Base-by-base conservation (phyloP, 768 basidiomycete genomes). In the Hericium erinaceus region DNA sequence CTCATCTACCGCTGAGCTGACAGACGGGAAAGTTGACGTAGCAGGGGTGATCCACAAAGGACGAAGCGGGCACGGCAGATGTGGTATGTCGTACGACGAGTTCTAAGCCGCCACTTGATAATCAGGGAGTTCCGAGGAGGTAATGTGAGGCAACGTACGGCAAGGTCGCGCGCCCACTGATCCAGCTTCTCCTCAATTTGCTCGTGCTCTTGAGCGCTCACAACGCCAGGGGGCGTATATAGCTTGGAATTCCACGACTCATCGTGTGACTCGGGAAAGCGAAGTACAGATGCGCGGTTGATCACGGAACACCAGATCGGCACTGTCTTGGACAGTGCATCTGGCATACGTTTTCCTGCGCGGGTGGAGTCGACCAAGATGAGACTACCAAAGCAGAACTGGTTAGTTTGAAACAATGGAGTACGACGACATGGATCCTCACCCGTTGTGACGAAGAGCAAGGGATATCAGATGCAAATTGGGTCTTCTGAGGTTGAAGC, bases 261-360 rank as follows among this genome's bases (percentile, higher is more conserved):
- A 12, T 15, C n/a, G 6, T 61, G 57, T 9, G 64, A 54, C 1
- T 60, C 57, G 37, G 61, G 18, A 56, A 63, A 58, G 16, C 70
- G 73, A 50, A 71, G 66, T 10, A 67, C 60, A 38, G 81, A 69
- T 28, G 81, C 85, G 53, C 82, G 76, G 66, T 95, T 98, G 60
- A 95, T 75, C 4, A 93, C 89, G 9, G 89, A 76, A 67, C 95
- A 95, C 95, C 95, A 98, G 53, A 95, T 88, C 0, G 95, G 95
- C 1, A 98, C 78, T 0, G 94, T 95, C 67, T 60, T 98, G 2
- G 89, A 89, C 2, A 98, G 76, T 0, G 95, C 92, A 61, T 98
- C 95, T 1, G 95, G 95, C 51, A 95, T 85, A 13, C 92, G 83
- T 73, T 98, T 98, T 9, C 95, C 95, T 22, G 91, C 77, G 22